phyloP scores from a whole-genome alignment of 192 early-diverging fungal genomes.

The Thoreauomyces humboldtii region DNA sequence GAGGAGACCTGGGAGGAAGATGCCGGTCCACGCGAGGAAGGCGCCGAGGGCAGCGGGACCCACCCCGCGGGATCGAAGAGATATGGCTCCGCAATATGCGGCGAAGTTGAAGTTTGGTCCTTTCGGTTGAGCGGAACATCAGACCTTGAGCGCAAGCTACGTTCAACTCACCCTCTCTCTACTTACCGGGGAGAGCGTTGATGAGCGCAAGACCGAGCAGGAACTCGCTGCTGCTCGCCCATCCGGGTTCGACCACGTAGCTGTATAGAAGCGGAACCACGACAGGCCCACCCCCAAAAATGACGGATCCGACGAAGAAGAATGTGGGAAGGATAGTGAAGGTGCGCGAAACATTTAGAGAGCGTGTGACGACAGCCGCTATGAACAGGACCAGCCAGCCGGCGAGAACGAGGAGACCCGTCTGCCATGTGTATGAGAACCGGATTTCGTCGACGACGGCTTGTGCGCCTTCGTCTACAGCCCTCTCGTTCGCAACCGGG shows the following conservation, averaged over 20 bases:
- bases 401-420: conserved; percentile 40
- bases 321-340: conserved; percentile 47
- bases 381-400: conserved; percentile 52
- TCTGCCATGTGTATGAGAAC: neutral
- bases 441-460: too few species aligned
- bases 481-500: too few species aligned
- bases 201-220: conserved; percentile 64
- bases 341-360: conserved; percentile 9
- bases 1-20: conserved; percentile 62
- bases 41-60: conserved; percentile 44
- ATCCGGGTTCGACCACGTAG: conserved; percentile 52
- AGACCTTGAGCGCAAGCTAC: too few species aligned
- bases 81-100: conserved; percentile 59
- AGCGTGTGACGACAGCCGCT: conserved; percentile 37
- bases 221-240: conserved; percentile 58
- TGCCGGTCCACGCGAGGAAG: conserved; percentile 52
- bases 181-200: conserved; percentile 36
- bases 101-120: conserved; percentile 72
- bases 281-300: conserved; percentile 56
- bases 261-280: conserved; percentile 52
- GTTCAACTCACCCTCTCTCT: too few species aligned
- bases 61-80: conserved; percentile 36
- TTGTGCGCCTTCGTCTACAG: too few species aligned
- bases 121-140: too few species aligned
- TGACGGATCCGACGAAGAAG: conserved; percentile 40